Evolutionary conservation across 164 flowering plant species (phyloP).

Genomic region (Aristolochia contorta): DNA sequence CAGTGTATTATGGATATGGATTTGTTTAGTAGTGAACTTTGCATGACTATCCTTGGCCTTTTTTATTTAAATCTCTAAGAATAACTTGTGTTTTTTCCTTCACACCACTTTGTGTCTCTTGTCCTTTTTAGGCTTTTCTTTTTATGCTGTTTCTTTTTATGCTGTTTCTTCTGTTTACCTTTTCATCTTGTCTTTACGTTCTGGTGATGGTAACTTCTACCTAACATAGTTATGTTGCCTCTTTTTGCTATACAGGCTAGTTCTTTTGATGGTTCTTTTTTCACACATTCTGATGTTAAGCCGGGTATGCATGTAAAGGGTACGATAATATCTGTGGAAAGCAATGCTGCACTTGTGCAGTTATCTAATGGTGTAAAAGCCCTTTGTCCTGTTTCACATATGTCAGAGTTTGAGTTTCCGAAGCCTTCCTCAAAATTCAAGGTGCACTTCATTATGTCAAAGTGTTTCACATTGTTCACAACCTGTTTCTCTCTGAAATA

Average conservation of each 20-base stretch:
- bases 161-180: too few species aligned
- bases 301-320: conserved; percentile 91
- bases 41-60: too few species aligned
- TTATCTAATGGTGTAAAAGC: conserved; percentile 89
- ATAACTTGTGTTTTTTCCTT: too few species aligned
- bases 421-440: conserved; percentile 84
- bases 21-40: too few species aligned
- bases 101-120: too few species aligned
- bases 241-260: conserved; percentile 41
- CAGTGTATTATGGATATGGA: neutral
- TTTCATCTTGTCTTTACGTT: neutral
- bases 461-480: neutral
- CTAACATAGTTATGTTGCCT: neutral
- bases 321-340: conserved; percentile 64
- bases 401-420: conserved; percentile 83
- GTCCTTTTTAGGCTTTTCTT: too few species aligned
- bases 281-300: conserved; percentile 87
- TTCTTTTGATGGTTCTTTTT: conserved; percentile 78
- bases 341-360: conserved; percentile 81
- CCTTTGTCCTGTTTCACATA: conserved; percentile 87
- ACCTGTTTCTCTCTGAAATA: neutral
- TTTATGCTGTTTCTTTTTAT: too few species aligned
- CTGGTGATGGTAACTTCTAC: neutral
- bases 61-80: too few species aligned
- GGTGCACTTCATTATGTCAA: conserved; percentile 25